Evolutionary conservation across 495 filamentous ascomycete genomes (phyloP).

Genomic region (Penicillium fimorum): DNA sequence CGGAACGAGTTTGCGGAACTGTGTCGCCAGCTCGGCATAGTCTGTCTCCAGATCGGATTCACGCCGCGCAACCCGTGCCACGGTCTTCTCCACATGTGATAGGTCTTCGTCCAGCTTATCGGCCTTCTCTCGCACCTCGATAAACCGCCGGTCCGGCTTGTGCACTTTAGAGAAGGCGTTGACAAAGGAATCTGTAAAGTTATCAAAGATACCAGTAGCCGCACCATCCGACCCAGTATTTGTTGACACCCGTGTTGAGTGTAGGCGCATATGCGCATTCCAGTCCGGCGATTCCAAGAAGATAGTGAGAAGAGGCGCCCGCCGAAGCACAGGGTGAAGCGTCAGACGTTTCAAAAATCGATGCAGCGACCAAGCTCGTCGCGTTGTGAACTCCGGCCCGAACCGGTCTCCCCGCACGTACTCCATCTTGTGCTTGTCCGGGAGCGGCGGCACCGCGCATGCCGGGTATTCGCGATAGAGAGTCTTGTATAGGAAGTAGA

Average conservation of each 20-base stretch:
- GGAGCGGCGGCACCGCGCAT: constrained; percentile 89
- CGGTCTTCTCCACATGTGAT: constrained; percentile 87
- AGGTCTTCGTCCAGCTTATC: constrained; percentile 96
- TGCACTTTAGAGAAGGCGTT: constrained; percentile 96
- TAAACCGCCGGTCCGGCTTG: constrained; percentile 91
- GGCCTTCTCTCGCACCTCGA: constrained; percentile 88
- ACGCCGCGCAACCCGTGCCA: constrained; percentile 81
- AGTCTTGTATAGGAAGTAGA: constrained; percentile 92
- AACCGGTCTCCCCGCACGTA: constrained; percentile 96
- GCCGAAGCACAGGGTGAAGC: constrained; percentile 86
- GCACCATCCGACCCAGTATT: constrained; percentile 52
- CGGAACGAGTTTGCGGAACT: constrained; percentile 87
- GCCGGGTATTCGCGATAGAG: constrained; percentile 83
- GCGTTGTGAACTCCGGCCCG: constrained; percentile 86
- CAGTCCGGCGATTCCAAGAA: constrained; percentile 93
- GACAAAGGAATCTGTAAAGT: constrained; percentile 92
- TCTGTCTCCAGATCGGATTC: constrained; percentile 88
- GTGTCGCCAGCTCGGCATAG: constrained; percentile 81
- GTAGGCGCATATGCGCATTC: constrained; percentile 89
- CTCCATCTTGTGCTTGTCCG: constrained; percentile 98
- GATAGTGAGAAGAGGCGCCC: constrained; percentile 72
- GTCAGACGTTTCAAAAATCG: constrained; percentile 86
- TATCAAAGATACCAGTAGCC: constrained; percentile 75
- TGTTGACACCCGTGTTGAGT: constrained; percentile 59
- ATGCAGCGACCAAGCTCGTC: constrained; percentile 85